A percentile compares a stretch with the other conserved stretches of the same genome.
phyloP scores from a whole-genome alignment of 1,284 basidiomycete species.

The Pseudozyma tsukubaensis region DNA sequence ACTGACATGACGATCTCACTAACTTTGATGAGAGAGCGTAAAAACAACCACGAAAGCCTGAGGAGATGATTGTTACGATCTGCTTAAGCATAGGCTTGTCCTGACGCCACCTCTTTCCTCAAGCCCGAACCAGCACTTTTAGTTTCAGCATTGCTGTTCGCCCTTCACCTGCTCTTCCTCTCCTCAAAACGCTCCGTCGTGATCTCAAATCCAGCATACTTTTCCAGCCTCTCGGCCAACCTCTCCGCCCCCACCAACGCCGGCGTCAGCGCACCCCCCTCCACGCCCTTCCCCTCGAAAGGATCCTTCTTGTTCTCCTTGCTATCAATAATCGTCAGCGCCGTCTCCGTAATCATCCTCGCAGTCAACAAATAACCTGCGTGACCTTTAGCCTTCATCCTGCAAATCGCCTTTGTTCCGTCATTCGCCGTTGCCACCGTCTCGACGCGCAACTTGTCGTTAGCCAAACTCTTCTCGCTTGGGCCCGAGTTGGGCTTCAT shows the following conservation, averaged over 20 bases:
- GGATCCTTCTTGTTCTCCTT: conserved; percentile 66
- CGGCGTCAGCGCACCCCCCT: conserved; percentile 82
- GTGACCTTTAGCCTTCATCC: conserved; percentile 78
- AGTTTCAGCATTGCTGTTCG: too few relatives aligned
- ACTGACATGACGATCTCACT: too few relatives aligned
- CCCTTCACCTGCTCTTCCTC: conserved; percentile 19
- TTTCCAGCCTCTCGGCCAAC: conserved; percentile 76
- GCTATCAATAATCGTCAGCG: conserved; percentile 76
- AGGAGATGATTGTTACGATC: too few relatives aligned
- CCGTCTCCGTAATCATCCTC: conserved; percentile 80
- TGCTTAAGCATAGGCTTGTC: too few relatives aligned
- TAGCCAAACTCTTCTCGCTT: conserved; percentile 9
- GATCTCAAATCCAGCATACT: conserved; percentile 74
- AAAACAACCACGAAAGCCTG: too few relatives aligned
- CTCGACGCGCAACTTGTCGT: conserved; percentile 24
- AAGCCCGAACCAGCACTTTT: too few relatives aligned
- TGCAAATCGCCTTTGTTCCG: conserved; percentile 73
- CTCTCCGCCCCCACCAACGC: conserved; percentile 80
- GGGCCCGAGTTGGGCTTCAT: conserved; percentile 40
- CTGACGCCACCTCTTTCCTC: too few relatives aligned
- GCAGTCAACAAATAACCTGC: conserved; percentile 81
- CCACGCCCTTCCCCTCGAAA: conserved; percentile 70
- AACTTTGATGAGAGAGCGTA: too few relatives aligned
- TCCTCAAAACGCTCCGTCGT: conserved; percentile 40
- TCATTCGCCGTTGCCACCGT: conserved; percentile 71